phyloP scores from a whole-genome alignment of 2,329 filamentous ascomycete genomes.

The Mariannaea sp. region DNA sequence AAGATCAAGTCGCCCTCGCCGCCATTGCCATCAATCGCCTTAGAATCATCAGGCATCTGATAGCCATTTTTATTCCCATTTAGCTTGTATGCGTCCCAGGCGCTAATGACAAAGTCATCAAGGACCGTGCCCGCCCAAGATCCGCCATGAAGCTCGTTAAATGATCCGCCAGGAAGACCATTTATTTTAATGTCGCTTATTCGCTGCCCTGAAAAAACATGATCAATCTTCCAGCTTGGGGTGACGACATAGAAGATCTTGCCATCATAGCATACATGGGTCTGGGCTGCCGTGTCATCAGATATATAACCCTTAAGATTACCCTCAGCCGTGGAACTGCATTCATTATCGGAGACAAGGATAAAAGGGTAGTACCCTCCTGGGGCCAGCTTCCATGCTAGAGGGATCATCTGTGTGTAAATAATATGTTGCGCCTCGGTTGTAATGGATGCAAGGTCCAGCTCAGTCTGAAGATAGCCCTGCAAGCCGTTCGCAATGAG shows the following conservation, averaged over 20 bases:
- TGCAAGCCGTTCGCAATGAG: slow-evolving; percentile 1
- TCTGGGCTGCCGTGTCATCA: slow-evolving; percentile 2
- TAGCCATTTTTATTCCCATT: slow-evolving; percentile 10
- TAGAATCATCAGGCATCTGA: not conserved
- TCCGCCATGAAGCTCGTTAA: not conserved
- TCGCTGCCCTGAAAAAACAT: not conserved
- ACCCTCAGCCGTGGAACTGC: not conserved
- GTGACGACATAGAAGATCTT: slow-evolving; percentile 9
- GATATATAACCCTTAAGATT: not conserved
- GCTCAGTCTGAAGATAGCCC: not conserved
- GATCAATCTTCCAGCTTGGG: slow-evolving; percentile 1
- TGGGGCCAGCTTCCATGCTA: slow-evolving; percentile 2
- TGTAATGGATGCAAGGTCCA: slow-evolving; percentile 1
- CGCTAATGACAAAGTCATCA: slow-evolving; percentile 9
- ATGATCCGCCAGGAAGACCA: not conserved
- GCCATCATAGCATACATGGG: slow-evolving; percentile 4
- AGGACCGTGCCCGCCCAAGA: slow-evolving; percentile 4
- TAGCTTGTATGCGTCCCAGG: slow-evolving; percentile 8
- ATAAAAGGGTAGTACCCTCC: slow-evolving; percentile 1
- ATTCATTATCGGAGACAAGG: slow-evolving; percentile 3
- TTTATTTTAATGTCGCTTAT: no score
- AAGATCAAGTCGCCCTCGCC: slow-evolving; percentile 3
- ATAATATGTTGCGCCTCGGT: slow-evolving; percentile 3
- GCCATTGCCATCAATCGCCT: slow-evolving; percentile 4
- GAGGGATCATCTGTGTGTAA: slow-evolving; percentile 8